Evolutionary conservation across 257 asterid species (phyloP).

Genomic region (Petunia axillaris): DNA sequence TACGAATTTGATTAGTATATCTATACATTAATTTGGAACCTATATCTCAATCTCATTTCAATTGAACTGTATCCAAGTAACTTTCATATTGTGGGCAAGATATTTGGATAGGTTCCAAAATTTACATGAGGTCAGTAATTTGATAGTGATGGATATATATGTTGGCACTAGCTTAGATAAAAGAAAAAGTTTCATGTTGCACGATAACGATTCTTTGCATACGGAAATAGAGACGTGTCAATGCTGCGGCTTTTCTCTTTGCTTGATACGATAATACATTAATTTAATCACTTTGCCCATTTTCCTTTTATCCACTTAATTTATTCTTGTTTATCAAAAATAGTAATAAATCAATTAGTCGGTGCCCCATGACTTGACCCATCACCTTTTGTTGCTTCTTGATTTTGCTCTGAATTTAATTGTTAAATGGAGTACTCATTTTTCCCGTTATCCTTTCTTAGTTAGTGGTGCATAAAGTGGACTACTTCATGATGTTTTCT

Average conservation of each 20-base stretch:
- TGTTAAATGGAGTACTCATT: not conserved
- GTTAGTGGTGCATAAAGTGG: conserved; percentile 17
- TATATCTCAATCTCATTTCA: not conserved
- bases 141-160: conserved; percentile 34
- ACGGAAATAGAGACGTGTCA: conserved; percentile 52
- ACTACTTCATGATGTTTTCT: conserved; percentile 10
- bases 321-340: not conserved
- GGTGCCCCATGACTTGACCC: conserved; percentile 18
- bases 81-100: conserved; percentile 16
- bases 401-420: not conserved
- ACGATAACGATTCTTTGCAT: conserved; percentile 74
- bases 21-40: too few species aligned
- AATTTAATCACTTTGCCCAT: not conserved
- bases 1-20: too few species aligned
- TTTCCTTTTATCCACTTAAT: not conserved
- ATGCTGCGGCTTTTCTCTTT: conserved; percentile 35
- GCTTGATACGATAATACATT: not conserved
- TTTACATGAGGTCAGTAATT: conserved; percentile 24
- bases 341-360: not conserved
- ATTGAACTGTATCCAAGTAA: not conserved
- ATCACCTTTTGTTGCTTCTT: conserved; percentile 6
- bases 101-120: conserved; percentile 29
- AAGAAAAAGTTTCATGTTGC: conserved; percentile 1
- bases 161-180: not conserved
- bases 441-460: not conserved